These are phyloP conservation scores for Dactylellina leptospora DNA, from an alignment of 2,329 filamentous ascomycete genomes.

Conservation along the genomic window DNA sequence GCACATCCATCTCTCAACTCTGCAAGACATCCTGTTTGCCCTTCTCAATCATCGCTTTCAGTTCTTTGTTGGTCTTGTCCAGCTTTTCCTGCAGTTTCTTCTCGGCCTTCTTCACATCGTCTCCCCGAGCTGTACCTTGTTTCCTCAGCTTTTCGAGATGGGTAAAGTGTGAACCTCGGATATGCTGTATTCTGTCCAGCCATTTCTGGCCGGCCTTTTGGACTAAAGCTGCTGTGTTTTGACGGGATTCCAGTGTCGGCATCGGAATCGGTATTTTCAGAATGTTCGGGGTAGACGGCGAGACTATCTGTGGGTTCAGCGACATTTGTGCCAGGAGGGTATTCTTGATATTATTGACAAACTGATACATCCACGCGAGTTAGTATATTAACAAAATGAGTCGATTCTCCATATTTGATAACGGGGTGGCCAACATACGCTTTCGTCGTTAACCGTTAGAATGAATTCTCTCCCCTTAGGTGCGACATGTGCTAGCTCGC, in stretches of 20 bases:
- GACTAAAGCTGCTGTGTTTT: conserved; percentile 33
- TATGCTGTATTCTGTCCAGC: conserved; percentile 41
- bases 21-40: conserved; percentile 46
- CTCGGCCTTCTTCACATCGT: conserved; percentile 52
- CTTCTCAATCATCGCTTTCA: conserved; percentile 49
- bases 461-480: conserved; percentile 49
- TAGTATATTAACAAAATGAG: neutral
- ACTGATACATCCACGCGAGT: conserved; percentile 11
- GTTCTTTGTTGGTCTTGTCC: conserved; percentile 49
- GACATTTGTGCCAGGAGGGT: conserved; percentile 39
- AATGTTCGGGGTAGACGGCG: conserved; percentile 42
- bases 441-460: conserved; percentile 50
- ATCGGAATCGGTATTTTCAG: conserved; percentile 48
- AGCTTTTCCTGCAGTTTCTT: conserved; percentile 55
- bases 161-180: conserved; percentile 37
- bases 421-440: conserved; percentile 8
- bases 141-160: conserved; percentile 43
- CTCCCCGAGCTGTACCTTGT: conserved; percentile 16
- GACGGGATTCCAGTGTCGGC: conserved; percentile 41
- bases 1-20: conserved; percentile 13
- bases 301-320: conserved; percentile 46
- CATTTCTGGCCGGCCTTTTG: conserved; percentile 44
- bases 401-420: neutral
- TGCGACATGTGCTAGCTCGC: conserved; percentile 42
- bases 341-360: conserved; percentile 48